Base-by-base conservation (phyloP, 148 eudicot genomes). In the Spergularia bocconei region DNA sequence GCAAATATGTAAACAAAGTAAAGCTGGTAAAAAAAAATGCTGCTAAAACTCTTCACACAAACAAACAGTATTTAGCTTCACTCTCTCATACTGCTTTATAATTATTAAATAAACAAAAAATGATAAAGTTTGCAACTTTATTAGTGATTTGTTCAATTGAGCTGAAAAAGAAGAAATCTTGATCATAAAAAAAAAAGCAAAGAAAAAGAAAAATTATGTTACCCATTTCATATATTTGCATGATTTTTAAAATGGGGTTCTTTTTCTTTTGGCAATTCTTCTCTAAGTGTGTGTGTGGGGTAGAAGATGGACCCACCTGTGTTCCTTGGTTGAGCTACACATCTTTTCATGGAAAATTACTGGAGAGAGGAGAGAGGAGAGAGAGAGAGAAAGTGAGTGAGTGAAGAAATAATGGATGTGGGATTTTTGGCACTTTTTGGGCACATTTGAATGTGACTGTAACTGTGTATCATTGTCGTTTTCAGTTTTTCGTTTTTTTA, bases 241-340 rank as follows among this genome's bases (percentile, higher is more conserved):
- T 29, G 36, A 29, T 2, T 44, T 56, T 5, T n/a, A 15, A 6
- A n/a, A 23, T 23, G 1, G 17, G 4, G 0, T 16, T 15, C 19
- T 56, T 2, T 15, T 56, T 23, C 25, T 4, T 56, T n/a, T 16
- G 5, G 4, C 0, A 1, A 17, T 54, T 11, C 7, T 17, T 4
- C 52, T 19, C 36, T 29, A 29, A 2, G 36, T 29, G 36, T 29
- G 36, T 29, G 36, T 41, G 71, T 78, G 72, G 71, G 75, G 76
- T 56, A n/a, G 7, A 29, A 47, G 47, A 47, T 48, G 80, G 56
- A 0, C 76, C 79, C 67, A 70, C 3, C 19, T 55, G 0, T 80
- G 82, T 71, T 62, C 60, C 82, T 75, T 70, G 16, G 75, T 76
- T 39, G 72, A 9, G 54, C 72, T 75, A 71, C 82, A 75, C 75